phyloP scores from a whole-genome alignment of 441 rosid genomes.

The Metrosideros polymorpha region DNA sequence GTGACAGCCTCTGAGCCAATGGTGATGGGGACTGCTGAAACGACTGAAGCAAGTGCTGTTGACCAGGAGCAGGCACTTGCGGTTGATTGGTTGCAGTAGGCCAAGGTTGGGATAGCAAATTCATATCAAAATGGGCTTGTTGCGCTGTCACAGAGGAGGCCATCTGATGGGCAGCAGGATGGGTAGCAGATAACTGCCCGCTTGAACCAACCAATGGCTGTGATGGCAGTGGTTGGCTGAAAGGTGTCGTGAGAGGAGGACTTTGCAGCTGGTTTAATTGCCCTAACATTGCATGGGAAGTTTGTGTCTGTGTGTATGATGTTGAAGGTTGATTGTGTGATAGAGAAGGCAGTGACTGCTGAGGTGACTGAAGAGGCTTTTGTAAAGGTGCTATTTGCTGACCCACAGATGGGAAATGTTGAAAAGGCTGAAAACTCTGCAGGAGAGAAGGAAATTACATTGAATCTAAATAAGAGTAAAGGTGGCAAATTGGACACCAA shows the following conservation, averaged over 20 bases:
- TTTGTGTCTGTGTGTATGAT: constrained; percentile 32
- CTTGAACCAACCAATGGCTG: constrained; percentile 42
- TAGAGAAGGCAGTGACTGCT: constrained; percentile 32
- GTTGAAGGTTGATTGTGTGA: constrained; percentile 37
- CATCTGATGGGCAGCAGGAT: constrained; percentile 42
- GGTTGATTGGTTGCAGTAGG: constrained; percentile 42
- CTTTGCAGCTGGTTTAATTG: constrained; percentile 23
- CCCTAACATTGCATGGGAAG: constrained; percentile 10
- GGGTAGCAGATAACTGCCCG: constrained; percentile 48
- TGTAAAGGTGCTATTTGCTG: constrained; percentile 66
- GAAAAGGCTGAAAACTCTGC: constrained; percentile 38
- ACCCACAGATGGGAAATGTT: constrained; percentile 35
- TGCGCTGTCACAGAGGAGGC: constrained; percentile 29
- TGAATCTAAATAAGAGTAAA: not conserved
- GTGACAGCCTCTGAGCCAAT: constrained; percentile 87
- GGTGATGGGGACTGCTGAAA: constrained; percentile 88
- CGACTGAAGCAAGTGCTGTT: constrained; percentile 55
- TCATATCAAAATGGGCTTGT: constrained; percentile 45
- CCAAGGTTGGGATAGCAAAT: constrained; percentile 30
- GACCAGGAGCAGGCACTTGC: constrained; percentile 37
- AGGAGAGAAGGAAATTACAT: not conserved
- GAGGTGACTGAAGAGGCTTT: constrained; percentile 63
- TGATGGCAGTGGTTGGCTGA: constrained; percentile 31
- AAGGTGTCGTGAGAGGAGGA: constrained; percentile 26
- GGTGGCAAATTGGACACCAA: not conserved